phyloP scores from a whole-genome alignment of 306 rosid species.

The Pueraria montana region DNA sequence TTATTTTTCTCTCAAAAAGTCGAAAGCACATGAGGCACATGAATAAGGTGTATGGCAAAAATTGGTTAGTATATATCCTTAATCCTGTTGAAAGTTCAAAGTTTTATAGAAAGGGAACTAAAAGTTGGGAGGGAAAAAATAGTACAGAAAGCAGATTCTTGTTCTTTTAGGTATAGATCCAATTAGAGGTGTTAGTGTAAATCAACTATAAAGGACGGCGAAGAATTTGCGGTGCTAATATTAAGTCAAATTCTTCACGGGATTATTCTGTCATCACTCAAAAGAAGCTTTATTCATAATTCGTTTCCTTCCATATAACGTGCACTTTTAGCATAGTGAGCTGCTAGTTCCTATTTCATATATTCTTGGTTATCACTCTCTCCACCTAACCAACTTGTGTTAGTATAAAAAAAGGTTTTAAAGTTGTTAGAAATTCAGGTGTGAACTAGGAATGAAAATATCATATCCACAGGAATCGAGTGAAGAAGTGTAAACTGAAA shows the following conservation, averaged over 20 bases:
- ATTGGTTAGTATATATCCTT: neutral
- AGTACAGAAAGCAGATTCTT: conserved; percentile 4
- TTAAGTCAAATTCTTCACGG: conserved; percentile 20
- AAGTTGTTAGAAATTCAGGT: neutral
- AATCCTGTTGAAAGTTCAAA: neutral
- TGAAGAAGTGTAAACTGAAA: neutral
- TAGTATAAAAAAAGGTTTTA: neutral
- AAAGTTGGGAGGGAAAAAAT: neutral
- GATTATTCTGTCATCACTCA: conserved; percentile 7
- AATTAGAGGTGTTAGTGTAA: neutral
- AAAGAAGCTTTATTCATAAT: conserved; percentile 13
- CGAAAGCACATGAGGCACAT: neutral
- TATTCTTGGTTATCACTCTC: neutral
- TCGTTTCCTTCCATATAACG: neutral
- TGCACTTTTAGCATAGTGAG: neutral
- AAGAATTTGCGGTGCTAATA: neutral
- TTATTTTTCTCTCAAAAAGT: conserved; percentile 1
- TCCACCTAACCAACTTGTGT: conserved; percentile 16
- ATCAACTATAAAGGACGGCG: neutral
- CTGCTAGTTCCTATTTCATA: neutral
- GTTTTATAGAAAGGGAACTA: neutral
- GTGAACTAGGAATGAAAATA: neutral
- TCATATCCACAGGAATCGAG: neutral
- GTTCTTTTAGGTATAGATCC: conserved; percentile 32
- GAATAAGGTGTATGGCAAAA: neutral